phyloP scores from a whole-genome alignment of 1,139 yeast genomes.

The Petasospora rhodanensis region DNA sequence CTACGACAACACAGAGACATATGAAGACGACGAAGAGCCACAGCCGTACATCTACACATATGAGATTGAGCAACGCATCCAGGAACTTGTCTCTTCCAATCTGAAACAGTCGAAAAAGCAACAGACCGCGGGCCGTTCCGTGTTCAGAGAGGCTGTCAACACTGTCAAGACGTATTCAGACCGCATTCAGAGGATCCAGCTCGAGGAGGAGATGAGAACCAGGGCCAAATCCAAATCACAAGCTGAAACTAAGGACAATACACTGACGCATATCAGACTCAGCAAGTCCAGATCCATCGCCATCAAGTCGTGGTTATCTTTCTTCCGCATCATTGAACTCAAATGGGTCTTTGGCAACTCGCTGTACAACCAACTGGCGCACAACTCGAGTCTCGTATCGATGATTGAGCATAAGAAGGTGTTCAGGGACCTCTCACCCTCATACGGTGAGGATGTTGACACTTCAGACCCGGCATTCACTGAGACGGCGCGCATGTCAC shows the following conservation, averaged over 20 bases:
- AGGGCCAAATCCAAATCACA: conserved; percentile 3
- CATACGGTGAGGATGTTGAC: conserved; percentile 5
- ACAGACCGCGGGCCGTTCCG: conserved; percentile 54
- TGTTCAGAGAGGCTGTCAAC: conserved; percentile 55
- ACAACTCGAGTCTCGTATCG: conserved; percentile 42
- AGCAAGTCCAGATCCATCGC: conserved; percentile 53
- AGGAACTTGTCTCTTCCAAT: conserved; percentile 46
- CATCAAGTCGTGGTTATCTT: conserved; percentile 64
- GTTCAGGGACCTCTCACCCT: conserved; percentile 1
- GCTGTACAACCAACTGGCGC: conserved; percentile 55
- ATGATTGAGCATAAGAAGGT: conserved; percentile 36
- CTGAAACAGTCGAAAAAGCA: conserved; percentile 59
- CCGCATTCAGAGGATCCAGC: conserved; percentile 35
- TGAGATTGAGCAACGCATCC: conserved; percentile 41
- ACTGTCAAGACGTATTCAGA: conserved; percentile 46
- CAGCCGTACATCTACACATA: conserved; percentile 60
- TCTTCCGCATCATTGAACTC: conserved; percentile 55
- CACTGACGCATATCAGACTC: conserved; percentile 52
- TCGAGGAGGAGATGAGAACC: conserved; percentile 16
- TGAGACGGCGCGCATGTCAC: conserved; percentile 12
- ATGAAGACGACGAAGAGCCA: conserved; percentile 36
- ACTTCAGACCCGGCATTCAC: conserved; percentile 9
- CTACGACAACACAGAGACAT: conserved; percentile 37
- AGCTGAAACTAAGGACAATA: conserved; percentile 34
- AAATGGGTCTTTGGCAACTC: conserved; percentile 74